Evolutionary conservation across 2,329 filamentous ascomycete genomes (phyloP).

Genomic region (Davidsoniella eucalypti): DNA sequence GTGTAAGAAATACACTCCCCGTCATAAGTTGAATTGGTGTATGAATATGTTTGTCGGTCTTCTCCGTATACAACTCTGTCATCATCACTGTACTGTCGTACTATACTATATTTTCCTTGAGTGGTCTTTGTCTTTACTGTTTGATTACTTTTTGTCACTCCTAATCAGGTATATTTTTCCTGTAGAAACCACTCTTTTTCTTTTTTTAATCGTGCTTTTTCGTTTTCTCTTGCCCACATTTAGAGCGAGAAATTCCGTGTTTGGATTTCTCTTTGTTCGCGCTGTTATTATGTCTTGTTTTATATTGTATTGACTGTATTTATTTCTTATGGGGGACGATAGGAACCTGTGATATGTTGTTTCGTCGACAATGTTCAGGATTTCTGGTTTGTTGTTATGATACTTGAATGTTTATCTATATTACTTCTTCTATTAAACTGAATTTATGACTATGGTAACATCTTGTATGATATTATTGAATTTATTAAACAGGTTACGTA

Average conservation of each 20-base stretch:
- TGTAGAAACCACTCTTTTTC: not conserved
- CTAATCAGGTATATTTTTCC: not conserved
- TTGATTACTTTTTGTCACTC: not conserved
- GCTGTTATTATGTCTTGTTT: not conserved
- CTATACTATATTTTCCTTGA: conserved; percentile 1
- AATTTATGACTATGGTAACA: not conserved
- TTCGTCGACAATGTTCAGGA: not conserved
- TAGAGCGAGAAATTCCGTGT: not conserved
- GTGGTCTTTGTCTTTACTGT: conserved; percentile 6
- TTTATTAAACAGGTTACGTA: no score
- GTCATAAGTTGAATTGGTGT: not conserved
- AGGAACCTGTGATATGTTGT: not conserved
- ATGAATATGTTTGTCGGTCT: not conserved
- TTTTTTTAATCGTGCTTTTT: conserved; percentile 1
- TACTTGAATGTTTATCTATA: not conserved
- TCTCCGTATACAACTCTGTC: not conserved
- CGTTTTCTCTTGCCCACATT: not conserved
- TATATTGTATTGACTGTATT: not conserved
- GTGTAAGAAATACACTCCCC: conserved; percentile 2
- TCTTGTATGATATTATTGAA: no score
- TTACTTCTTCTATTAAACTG: not conserved
- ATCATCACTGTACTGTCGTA: not conserved
- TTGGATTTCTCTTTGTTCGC: not conserved
- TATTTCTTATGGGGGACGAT: not conserved
- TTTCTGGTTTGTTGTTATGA: not conserved